A percentile compares a stretch with the other conserved stretches of the same genome.
Evolutionary conservation across 1,139 yeast species (phyloP).

Genomic region (Yamadazyma conglobata): DNA sequence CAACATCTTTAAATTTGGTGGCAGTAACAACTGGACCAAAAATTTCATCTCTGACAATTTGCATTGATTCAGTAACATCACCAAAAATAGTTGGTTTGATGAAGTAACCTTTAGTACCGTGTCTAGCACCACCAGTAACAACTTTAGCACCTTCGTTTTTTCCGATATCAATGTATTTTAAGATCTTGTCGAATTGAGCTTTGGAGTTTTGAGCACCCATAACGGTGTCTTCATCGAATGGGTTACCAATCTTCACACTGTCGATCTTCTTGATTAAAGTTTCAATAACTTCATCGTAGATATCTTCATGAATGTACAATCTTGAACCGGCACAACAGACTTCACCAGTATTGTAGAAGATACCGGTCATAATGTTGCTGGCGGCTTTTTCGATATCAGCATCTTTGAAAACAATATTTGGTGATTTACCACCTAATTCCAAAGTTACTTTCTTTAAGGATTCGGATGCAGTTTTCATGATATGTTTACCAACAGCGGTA

Average conservation of each 20-base stretch:
- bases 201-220: slow-evolving; percentile 88
- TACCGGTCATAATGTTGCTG: slow-evolving; percentile 50
- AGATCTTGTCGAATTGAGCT: slow-evolving; percentile 70
- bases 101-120: slow-evolving; percentile 68
- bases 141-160: slow-evolving; percentile 72
- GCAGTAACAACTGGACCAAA: slow-evolving; percentile 84
- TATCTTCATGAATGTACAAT: slow-evolving; percentile 69
- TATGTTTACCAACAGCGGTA: slow-evolving; percentile 73
- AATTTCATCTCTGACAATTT: slow-evolving; percentile 76
- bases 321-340: slow-evolving; percentile 89
- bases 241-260: slow-evolving; percentile 65
- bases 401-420: slow-evolving; percentile 74
- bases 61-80: slow-evolving; percentile 63
- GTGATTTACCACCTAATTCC: slow-evolving; percentile 87
- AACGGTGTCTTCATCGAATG: slow-evolving; percentile 66
- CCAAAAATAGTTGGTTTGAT: slow-evolving; percentile 77
- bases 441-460: slow-evolving; percentile 75
- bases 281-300: slow-evolving; percentile 64
- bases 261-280: slow-evolving; percentile 50
- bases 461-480: slow-evolving; percentile 68
- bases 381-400: slow-evolving; percentile 66
- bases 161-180: slow-evolving; percentile 70
- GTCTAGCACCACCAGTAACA: slow-evolving; percentile 74
- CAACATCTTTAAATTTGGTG: slow-evolving; percentile 67
- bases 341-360: slow-evolving; percentile 81